Evolutionary conservation across 2,329 filamentous ascomycete species (phyloP).

Genomic region (Gaeumannomyces tritici): DNA sequence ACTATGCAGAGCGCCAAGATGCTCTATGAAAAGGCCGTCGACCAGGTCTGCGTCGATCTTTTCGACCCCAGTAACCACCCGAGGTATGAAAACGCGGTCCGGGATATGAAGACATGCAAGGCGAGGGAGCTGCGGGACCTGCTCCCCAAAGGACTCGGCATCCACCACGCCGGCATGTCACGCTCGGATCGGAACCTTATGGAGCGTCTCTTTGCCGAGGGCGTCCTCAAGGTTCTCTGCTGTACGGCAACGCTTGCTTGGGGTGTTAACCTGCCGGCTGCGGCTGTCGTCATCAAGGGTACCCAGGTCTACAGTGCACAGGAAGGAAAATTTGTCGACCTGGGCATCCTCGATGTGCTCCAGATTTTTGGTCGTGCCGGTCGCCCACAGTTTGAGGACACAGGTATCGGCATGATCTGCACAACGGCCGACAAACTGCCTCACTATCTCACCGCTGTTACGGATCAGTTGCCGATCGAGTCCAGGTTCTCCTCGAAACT

Average conservation of each 20-base stretch:
- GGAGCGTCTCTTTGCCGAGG: constrained; percentile 82
- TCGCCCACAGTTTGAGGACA: constrained; percentile 94
- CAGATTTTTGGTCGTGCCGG: constrained; percentile 98
- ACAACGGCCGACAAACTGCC: constrained; percentile 89
- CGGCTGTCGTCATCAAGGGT: constrained; percentile 95
- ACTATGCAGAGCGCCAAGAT: constrained; percentile 82
- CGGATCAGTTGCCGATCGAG: constrained; percentile 92
- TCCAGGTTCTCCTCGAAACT: constrained; percentile 91
- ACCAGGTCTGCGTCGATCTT: constrained; percentile 68
- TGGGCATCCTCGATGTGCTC: constrained; percentile 91
- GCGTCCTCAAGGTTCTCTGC: constrained; percentile 92
- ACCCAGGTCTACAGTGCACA: constrained; percentile 95
- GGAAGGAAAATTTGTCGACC: constrained; percentile 91
- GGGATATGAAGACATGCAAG: constrained; percentile 77
- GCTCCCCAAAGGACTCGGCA: constrained; percentile 81
- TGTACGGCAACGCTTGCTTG: constrained; percentile 96
- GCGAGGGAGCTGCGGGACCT: constrained; percentile 83
- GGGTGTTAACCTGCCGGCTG: constrained; percentile 97
- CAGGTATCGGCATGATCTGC: constrained; percentile 95
- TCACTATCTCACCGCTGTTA: constrained; percentile 88
- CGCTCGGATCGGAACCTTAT: constrained; percentile 91
- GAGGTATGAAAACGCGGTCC: constrained; percentile 67
- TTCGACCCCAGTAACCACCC: constrained; percentile 76
- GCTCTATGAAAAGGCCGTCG: constrained; percentile 76
- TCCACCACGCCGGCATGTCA: constrained; percentile 95